Conservation (phyloP, 768 basidiomycete genomes). For the Podaxis rugospora region DNA sequence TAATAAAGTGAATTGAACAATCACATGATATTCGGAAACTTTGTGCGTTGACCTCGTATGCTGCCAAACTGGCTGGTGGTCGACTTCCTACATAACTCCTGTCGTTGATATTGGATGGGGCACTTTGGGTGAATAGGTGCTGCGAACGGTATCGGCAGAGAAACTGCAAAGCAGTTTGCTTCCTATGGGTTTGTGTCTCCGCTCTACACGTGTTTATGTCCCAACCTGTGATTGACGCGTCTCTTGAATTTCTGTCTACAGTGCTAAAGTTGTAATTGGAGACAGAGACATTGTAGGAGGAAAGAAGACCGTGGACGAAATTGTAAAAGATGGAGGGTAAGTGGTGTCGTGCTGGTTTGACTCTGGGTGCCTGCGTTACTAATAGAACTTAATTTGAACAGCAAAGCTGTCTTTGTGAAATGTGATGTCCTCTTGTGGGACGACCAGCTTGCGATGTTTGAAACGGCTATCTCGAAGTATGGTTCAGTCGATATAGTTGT, state of each 20-base stretch:
- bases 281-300: slow-evolving; percentile 41
- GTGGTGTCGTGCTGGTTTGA: slow-evolving; percentile 11
- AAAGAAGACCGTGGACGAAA: slow-evolving; percentile 34
- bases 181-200: slow-evolving; percentile 36
- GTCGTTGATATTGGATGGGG: neutral
- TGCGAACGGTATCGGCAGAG: slow-evolving; percentile 50
- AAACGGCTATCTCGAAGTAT: slow-evolving; percentile 39
- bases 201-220: neutral
- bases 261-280: slow-evolving; percentile 52
- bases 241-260: slow-evolving; percentile 16
- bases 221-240: neutral
- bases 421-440: slow-evolving; percentile 55
- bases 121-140: slow-evolving; percentile 28
- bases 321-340: slow-evolving; percentile 40
- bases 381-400: slow-evolving; percentile 17
- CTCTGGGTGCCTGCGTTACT: neutral
- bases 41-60: neutral
- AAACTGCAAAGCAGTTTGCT: slow-evolving; percentile 48
- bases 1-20: neutral
- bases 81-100: neutral
- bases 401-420: slow-evolving; percentile 35
- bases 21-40: neutral
- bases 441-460: slow-evolving; percentile 47
- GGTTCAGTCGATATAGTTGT: slow-evolving; percentile 54
- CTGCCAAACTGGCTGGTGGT: too few relatives aligned